Base-by-base conservation (phyloP, 495 filamentous ascomycete genomes). In the Daldinia bambusicola region DNA sequence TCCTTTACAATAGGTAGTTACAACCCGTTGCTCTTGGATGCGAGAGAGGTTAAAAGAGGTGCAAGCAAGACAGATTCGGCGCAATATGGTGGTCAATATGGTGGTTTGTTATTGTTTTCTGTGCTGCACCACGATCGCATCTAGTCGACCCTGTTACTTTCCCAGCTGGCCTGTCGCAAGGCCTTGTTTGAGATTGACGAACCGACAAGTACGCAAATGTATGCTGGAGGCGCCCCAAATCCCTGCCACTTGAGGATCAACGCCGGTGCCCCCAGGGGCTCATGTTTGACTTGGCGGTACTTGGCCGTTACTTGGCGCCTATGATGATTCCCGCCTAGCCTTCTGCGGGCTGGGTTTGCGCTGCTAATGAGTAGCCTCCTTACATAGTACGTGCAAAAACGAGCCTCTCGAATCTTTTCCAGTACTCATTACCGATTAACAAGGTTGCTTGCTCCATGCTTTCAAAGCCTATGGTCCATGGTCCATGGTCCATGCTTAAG, bases 211-310 rank as follows among this genome's bases (percentile, higher is more conserved):
- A 32, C 14, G 31, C 16, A 26, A 58, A 48, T 20, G 43, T 22
- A 48, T 48, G 43, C 38, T 51, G 52, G 37, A 63, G 69, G 61
- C 32, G 66, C 68, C 53, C 48, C 51, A 41, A 57, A 52, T 57
- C 66, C 58, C 58, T 67, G 70, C 52, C 22, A 13, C 38, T 26
- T 63, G 65, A 57, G 65, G 74, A 76, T 76, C 74, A 65, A 69
- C 71, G 53, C 8, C 60, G 64, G 61, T 65, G 60, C 60, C 61
- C 61, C 64, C 38, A 70, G 66, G 67, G 70, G 69, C 43, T 66
- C 48, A 51, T 51, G 70, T 72, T 72, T 72, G 70, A 72, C 70
- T 72, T 72, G 70, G 70, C 70, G 61, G 61, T 51, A 69, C 70
- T 72, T 36, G 34, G 34, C 34, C 6, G 34, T 36, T 36, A 36